These are phyloP conservation scores for Saccharomycopsis schoenii DNA, from an alignment of 805 yeast genomes.

Conservation along the genomic window DNA sequence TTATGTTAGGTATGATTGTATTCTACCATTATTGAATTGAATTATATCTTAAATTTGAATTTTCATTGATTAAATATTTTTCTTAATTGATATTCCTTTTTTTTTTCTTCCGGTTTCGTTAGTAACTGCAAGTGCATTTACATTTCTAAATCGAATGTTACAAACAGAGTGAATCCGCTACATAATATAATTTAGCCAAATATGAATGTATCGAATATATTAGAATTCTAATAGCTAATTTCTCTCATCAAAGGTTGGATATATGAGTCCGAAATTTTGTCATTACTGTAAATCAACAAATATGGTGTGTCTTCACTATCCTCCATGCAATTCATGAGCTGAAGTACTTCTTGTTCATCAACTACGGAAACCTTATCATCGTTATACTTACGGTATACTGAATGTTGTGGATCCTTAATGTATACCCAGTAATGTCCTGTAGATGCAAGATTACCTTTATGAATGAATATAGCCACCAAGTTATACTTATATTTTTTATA, in stretches of 20 bases:
- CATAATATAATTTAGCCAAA: too few relatives aligned
- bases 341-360: constrained; percentile 44
- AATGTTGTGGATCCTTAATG: constrained; percentile 61
- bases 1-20: too few relatives aligned
- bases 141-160: background rate
- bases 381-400: constrained; percentile 78
- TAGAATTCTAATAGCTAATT: background rate
- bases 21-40: too few relatives aligned
- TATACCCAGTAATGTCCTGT: constrained; percentile 98
- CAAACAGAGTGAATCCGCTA: too few relatives aligned
- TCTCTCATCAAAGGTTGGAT: constrained; percentile 60
- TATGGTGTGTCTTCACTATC: constrained; percentile 91
- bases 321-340: constrained; percentile 41
- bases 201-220: background rate
- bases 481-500: constrained; percentile 64
- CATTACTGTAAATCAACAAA: constrained; percentile 73
- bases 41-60: background rate
- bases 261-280: constrained; percentile 41
- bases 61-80: background rate
- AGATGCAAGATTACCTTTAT: constrained; percentile 80
- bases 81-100: background rate
- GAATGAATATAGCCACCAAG: constrained; percentile 86
- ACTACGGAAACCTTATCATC: constrained; percentile 93
- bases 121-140: background rate
- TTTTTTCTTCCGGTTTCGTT: background rate